These are phyloP conservation scores for Nicotiana noctiflora DNA, from an alignment of 257 asterid genomes.

Conservation along the genomic window DNA sequence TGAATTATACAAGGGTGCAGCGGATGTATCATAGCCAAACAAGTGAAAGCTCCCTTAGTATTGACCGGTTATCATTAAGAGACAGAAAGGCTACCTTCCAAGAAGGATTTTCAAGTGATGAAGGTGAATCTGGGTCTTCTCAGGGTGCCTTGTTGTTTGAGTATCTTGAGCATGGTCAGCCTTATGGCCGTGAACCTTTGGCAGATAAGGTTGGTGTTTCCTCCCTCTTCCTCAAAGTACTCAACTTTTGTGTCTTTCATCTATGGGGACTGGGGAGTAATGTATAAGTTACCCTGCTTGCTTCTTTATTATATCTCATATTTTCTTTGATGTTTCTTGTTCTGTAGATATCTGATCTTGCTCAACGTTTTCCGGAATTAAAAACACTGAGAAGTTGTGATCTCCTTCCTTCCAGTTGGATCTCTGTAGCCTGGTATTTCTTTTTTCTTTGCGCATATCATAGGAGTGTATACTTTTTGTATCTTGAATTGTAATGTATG, in stretches of 20 bases:
- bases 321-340: constrained; percentile 2
- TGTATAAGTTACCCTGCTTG: neutral
- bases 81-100: constrained; percentile 46
- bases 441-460: neutral
- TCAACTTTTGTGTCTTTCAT: neutral
- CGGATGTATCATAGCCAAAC: constrained; percentile 22
- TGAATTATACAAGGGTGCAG: constrained; percentile 34
- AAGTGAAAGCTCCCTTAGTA: constrained; percentile 25
- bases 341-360: constrained; percentile 62
- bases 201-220: constrained; percentile 37
- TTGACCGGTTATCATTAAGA: constrained; percentile 28
- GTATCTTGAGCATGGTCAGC: constrained; percentile 68
- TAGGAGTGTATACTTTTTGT: neutral
- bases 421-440: constrained; percentile 89
- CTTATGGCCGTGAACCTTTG: constrained; percentile 77
- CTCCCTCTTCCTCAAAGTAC: neutral
- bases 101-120: constrained; percentile 86
- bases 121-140: constrained; percentile 73
- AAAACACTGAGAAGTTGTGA: constrained; percentile 80
- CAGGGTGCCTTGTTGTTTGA: constrained; percentile 68
- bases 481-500: neutral
- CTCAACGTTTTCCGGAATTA: constrained; percentile 60
- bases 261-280: neutral
- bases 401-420: constrained; percentile 81
- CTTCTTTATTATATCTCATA: neutral